phyloP scores from a whole-genome alignment of 306 rosid species.

The Pyrus betulifolia region DNA sequence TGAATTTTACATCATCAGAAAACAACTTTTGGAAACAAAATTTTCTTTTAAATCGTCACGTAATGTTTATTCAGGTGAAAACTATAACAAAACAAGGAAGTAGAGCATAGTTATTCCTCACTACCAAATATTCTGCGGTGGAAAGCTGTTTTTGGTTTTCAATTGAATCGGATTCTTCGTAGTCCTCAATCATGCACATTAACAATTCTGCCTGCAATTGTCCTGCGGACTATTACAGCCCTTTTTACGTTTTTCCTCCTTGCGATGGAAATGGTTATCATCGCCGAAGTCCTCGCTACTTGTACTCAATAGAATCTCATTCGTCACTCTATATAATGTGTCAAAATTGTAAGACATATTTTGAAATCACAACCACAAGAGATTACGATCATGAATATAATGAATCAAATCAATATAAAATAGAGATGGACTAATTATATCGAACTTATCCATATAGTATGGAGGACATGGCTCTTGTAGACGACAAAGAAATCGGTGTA shows the following conservation, averaged over 20 bases:
- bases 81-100: slow-evolving; percentile 76
- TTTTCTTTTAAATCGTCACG: too few relatives aligned
- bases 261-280: slow-evolving; percentile 4
- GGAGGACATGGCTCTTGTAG: too few relatives aligned
- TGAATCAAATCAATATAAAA: too few relatives aligned
- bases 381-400: too few relatives aligned
- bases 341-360: slow-evolving; percentile 2
- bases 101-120: slow-evolving; percentile 46
- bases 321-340: slow-evolving; percentile 7
- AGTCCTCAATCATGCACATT: slow-evolving; percentile 20
- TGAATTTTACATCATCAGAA: background rate
- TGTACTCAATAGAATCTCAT: slow-evolving; percentile 26
- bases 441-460: too few relatives aligned
- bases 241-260: slow-evolving; percentile 36
- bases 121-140: slow-evolving; percentile 31
- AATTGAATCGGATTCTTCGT: slow-evolving; percentile 15
- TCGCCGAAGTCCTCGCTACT: slow-evolving; percentile 25
- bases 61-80: slow-evolving; percentile 25
- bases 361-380: too few relatives aligned
- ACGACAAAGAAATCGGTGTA: too few relatives aligned
- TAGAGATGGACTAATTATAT: too few relatives aligned
- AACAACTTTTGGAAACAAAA: background rate
- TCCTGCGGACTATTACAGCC: slow-evolving; percentile 61
- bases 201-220: slow-evolving; percentile 48
- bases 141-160: slow-evolving; percentile 22